phyloP scores from a whole-genome alignment of 371 early-diverging fungal genomes.

The Smittium culicis region DNA sequence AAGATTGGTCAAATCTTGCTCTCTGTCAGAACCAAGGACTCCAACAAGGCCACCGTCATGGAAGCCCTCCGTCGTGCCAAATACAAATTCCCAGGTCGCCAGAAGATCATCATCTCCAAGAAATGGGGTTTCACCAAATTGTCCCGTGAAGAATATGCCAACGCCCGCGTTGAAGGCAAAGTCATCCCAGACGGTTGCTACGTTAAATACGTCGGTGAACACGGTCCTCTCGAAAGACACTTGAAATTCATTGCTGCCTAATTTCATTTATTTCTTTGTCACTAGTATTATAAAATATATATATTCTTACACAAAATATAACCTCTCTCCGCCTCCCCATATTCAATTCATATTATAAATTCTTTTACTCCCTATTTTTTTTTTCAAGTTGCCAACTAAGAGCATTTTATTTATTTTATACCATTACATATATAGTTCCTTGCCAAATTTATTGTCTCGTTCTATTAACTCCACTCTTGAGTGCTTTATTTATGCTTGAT shows the following conservation, averaged over 20 bases:
- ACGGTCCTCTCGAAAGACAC: conserved; percentile 70
- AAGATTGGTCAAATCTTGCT: conserved; percentile 98
- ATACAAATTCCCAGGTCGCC: conserved; percentile 99
- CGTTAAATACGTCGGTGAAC: conserved; percentile 89
- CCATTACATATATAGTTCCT: too few species aligned
- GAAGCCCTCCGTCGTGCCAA: conserved; percentile 98
- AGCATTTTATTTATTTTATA: too few species aligned
- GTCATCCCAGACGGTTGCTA: conserved; percentile 93
- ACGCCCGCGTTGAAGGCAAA: conserved; percentile 57
- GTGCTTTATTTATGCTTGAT: too few species aligned
- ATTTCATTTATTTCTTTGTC: neutral
- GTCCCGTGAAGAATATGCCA: conserved; percentile 82
- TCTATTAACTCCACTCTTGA: too few species aligned
- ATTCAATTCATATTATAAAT: too few species aligned
- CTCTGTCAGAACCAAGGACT: conserved; percentile 96
- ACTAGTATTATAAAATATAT: too few species aligned
- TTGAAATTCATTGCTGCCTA: conserved; percentile 36
- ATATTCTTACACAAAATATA: too few species aligned
- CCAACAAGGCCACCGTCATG: conserved; percentile 84
- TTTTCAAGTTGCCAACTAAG: too few species aligned
- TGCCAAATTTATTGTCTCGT: too few species aligned
- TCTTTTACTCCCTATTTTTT: too few species aligned
- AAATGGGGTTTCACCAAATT: conserved; percentile 99
- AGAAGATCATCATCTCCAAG: conserved; percentile 97
- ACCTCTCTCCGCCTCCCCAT: too few species aligned